Conservation (phyloP, 306 rosid species). For the Astragalus glycyphyllos region DNA sequence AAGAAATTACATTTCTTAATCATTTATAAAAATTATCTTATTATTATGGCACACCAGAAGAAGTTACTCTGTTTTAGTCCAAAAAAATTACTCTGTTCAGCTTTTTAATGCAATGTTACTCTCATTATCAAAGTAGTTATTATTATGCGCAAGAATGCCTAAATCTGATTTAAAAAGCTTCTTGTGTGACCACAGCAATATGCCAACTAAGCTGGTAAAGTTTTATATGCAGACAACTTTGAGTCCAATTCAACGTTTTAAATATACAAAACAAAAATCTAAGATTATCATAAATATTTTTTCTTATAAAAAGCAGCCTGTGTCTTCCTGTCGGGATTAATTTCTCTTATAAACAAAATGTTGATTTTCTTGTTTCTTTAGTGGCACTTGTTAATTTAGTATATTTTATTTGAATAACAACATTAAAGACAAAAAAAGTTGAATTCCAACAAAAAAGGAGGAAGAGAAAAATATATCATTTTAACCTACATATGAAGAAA, state of each 20-base stretch:
- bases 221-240: not conserved
- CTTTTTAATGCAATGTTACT: no score
- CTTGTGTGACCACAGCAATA: conserved; percentile 8
- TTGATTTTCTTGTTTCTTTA: conserved; percentile 34
- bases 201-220: not conserved
- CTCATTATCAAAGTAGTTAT: no score
- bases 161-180: not conserved
- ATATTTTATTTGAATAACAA: conserved; percentile 7
- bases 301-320: not conserved
- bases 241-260: not conserved
- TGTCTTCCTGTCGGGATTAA: conserved; percentile 7
- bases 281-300: not conserved
- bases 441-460: conserved; percentile 41
- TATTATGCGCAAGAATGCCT: not conserved
- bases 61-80: no score
- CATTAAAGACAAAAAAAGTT: not conserved
- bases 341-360: conserved; percentile 4
- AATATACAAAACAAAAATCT: no score
- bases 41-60: no score
- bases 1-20: no score
- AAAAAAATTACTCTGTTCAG: no score
- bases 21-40: no score
- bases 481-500: conserved; percentile 16
- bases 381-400: conserved; percentile 8
- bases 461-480: conserved; percentile 31